Base-by-base conservation (phyloP, 176 grass and related monocot species). In the Carex myosuroides region DNA sequence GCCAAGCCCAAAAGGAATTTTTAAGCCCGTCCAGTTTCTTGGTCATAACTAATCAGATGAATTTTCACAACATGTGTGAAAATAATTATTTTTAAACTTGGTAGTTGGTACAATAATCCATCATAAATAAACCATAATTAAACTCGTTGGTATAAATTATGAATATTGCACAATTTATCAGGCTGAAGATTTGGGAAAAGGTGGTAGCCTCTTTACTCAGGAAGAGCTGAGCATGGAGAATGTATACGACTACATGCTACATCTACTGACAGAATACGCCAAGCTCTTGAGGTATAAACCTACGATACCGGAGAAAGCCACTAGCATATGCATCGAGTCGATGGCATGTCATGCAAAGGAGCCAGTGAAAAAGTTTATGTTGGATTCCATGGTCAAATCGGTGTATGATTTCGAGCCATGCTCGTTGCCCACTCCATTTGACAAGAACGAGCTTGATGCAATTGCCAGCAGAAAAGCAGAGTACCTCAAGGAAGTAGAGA, bases 191-290 rank as follows among this genome's bases (percentile, higher is more conserved):
- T 90, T 99, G 69, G 96, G 93, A 58, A 93, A 89, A 59, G 85
- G 88, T 86, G 89, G 89, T 30, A 99, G 91, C 66, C 54, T 83
- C 83, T 99, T 94, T 32, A 72, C 94, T 62, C 78, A 90, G 78
- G 71, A 92, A 61, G 83, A 95, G 44, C 52, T 99, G 37, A 95
- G 39, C 39, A 95, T 99, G 90, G 93, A 94, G 4, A 81, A 85
- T 55, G 90, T 95, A 64, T 94, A 95, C 32, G 93, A 92, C 57
- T 99, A 99, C 79, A 99, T 99, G 93, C 79, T 95, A 70, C 96
- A 94, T 87, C 85, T 95, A 41, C 60, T 99, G 83, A 92, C 75
- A 0, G 91, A 95, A 35, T 99, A 99, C 75, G 84, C 93, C 10
- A 94, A 94, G 57, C 96, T 99, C 71, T 79, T 95, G 37, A 87